Base-by-base conservation (phyloP, 129 eudicot species). In the Oenanthe sinensis region DNA sequence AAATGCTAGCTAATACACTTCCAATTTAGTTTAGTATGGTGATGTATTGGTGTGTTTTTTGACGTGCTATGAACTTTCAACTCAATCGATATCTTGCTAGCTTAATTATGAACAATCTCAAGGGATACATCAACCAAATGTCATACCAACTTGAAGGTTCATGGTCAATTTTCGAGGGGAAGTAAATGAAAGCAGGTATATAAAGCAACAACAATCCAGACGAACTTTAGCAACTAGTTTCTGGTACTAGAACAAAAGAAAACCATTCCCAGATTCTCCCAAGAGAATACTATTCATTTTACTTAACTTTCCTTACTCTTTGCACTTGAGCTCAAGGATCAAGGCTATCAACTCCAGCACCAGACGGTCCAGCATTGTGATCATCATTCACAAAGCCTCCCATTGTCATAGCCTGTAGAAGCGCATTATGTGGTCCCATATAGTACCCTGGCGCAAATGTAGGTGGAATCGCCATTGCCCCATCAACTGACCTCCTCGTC, bases 381-480 rank as follows among this genome's bases (percentile, higher is more conserved):
- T 82, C 87, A 69, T 90, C 92, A 80, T 86, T 90, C 17, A 85
- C 26, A 79, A 86, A 88, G 10, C 87, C 87, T 74, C 82, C 86
- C 83, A 88, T 81, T 39, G 87, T 73, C 46, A 82, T 82, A n/a
- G 86, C 86, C 52, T 87, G 87, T 76, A 81, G 87, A 45, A 86
- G 84, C 28, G 86, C 90, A 70, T 84, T 88, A 40, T 83, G 93
- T 75, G 78, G 87, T 55, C 75, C 85, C 82, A 84, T 76, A 36
- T 85, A 89, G 75, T 80, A 84, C 49, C 74, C 83, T 69, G 86
- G 89, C 42, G 75, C 80, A 82, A 69, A 85, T 26, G 84, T 75
- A 17, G 75, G 45, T 12, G 79, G 75, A 71, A 81, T 75, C n/a
- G 90, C 89, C 40, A n/a, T 52, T 2, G 80, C 26, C 40, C 85